Conservation (phyloP, 495 filamentous ascomycete genomes). For the Filosporella fistucella region DNA sequence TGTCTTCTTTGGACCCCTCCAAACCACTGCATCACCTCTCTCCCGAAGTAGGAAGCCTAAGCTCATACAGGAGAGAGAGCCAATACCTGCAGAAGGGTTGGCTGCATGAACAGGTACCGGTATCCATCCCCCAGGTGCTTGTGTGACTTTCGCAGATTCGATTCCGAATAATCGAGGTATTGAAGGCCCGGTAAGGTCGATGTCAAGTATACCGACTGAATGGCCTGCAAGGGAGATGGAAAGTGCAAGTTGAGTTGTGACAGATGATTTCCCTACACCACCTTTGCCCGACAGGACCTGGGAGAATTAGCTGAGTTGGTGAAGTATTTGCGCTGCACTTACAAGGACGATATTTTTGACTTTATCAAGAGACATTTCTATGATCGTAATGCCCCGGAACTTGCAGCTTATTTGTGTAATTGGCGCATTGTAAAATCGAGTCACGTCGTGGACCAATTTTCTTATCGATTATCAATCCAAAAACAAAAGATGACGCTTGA, state of each 20-base stretch:
- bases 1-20: conserved; percentile 97
- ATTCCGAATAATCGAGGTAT: conserved; percentile 92
- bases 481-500: conserved; percentile 1
- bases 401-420: neutral
- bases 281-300: conserved; percentile 95
- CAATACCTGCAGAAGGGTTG: conserved; percentile 36
- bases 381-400: neutral
- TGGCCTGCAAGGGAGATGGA: conserved; percentile 79
- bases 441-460: neutral
- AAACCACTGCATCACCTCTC: conserved; percentile 87
- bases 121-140: conserved; percentile 84
- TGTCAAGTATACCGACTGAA: conserved; percentile 90
- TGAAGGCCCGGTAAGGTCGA: conserved; percentile 93
- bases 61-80: conserved; percentile 83
- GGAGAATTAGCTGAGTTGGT: conserved; percentile 12
- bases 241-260: conserved; percentile 91
- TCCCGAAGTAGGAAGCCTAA: conserved; percentile 84
- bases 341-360: conserved; percentile 60
- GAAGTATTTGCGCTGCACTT: conserved; percentile 11
- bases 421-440: conserved; percentile 13
- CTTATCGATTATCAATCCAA: conserved; percentile 26
- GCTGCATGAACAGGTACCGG: conserved; percentile 75
- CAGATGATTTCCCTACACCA: conserved; percentile 94
- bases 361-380: conserved; percentile 50
- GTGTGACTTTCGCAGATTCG: conserved; percentile 83